Evolutionary conservation across 441 rosid species (phyloP).

Genomic region (Corymbia citriodora): DNA sequence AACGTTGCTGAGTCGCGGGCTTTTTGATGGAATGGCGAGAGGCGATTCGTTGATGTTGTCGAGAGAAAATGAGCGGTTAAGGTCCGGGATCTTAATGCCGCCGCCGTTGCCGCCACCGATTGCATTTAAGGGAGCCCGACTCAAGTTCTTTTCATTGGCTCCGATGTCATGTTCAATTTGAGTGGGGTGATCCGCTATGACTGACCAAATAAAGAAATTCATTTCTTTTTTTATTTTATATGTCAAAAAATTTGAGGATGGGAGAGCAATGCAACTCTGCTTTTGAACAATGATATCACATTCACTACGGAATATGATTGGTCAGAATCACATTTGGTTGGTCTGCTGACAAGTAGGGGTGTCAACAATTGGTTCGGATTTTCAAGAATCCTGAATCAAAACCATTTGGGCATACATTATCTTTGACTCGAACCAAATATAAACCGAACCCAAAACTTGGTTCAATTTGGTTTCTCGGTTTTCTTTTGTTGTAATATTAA

Average conservation of each 20-base stretch:
- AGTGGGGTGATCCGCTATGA: rapidly evolving
- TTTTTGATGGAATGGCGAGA: not conserved
- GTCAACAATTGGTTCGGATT: too few species aligned
- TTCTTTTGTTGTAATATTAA: too few species aligned
- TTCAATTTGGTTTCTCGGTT: too few species aligned
- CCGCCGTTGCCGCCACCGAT: not conserved
- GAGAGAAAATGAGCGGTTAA: too few species aligned
- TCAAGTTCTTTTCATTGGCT: not conserved
- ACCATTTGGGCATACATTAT: too few species aligned
- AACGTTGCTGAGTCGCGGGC: rapidly evolving
- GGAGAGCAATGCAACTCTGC: not conserved
- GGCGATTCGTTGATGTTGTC: not conserved
- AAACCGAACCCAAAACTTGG: too few species aligned
- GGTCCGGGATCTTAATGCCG: not conserved
- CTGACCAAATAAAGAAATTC: not conserved
- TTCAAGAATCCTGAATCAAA: too few species aligned
- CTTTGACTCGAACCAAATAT: too few species aligned
- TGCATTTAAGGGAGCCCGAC: not conserved
- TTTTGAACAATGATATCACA: rapidly evolving
- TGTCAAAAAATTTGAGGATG: not conserved
- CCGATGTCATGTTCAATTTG: not conserved
- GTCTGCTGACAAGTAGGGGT: not conserved
- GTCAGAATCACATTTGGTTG: rapidly evolving
- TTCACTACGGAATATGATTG: rapidly evolving
- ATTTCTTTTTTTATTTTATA: not conserved